phyloP scores from a whole-genome alignment of 768 basidiomycete species.

The Lactarius trivialis region DNA sequence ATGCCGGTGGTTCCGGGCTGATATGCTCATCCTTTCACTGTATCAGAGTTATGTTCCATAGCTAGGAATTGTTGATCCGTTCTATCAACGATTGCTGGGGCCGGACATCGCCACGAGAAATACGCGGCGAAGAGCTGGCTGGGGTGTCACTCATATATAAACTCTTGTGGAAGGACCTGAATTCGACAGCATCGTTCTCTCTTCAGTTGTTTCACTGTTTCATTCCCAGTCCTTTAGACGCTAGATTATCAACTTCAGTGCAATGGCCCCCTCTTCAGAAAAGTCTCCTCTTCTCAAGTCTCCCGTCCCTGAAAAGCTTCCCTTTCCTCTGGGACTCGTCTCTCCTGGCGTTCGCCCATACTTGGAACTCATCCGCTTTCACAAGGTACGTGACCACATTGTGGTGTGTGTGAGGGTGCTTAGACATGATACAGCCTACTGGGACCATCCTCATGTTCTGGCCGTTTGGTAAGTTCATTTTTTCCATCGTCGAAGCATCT shows the following conservation, averaged over 20 bases:
- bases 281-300: constrained; percentile 10
- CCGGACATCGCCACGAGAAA: background rate
- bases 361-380: constrained; percentile 22
- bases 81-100: background rate
- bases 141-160: constrained; percentile 5
- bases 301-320: constrained; percentile 17
- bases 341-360: constrained; percentile 21
- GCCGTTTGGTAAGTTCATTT: constrained; percentile 12
- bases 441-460: constrained; percentile 21
- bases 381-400: constrained; percentile 4
- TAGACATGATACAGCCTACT: constrained; percentile 9
- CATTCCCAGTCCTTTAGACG: constrained; percentile 1
- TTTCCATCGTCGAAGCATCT: background rate
- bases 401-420: background rate
- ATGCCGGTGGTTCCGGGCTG: background rate
- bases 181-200: background rate
- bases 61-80: background rate
- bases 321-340: constrained; percentile 22
- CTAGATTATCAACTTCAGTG: background rate
- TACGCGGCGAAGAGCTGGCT: background rate
- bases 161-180: background rate
- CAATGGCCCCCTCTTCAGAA: constrained; percentile 9
- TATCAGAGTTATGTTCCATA: background rate
- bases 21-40: background rate
- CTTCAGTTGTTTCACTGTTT: background rate